A percentile compares a stretch with the other conserved stretches of the same genome.
phyloP scores from a whole-genome alignment of 768 basidiomycete genomes.

The Tylopilus vinaceipallidus region DNA sequence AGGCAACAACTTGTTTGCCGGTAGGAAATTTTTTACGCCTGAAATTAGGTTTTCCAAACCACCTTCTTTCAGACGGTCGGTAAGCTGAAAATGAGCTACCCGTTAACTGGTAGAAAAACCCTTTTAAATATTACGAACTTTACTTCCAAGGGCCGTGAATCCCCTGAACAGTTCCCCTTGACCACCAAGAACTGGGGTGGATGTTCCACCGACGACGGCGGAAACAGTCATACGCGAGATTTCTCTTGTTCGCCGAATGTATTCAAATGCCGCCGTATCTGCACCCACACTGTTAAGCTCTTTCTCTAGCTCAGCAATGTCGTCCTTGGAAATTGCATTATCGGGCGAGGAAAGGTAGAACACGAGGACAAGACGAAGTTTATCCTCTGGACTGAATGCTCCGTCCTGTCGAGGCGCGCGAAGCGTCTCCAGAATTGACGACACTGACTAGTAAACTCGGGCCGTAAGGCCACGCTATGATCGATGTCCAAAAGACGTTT shows the following conservation, averaged over 20 bases:
- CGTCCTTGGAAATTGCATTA: constrained; percentile 80
- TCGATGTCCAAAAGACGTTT: constrained; percentile 3
- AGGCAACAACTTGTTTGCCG: constrained; percentile 89
- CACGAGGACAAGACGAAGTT: constrained; percentile 90
- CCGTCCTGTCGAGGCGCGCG: constrained; percentile 67
- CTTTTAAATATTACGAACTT: constrained; percentile 47
- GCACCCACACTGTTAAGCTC: constrained; percentile 82
- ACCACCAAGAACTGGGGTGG: constrained; percentile 67
- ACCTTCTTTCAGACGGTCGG: constrained; percentile 89
- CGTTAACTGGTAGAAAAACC: not conserved
- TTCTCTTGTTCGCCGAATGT: constrained; percentile 88
- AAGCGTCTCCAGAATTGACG: constrained; percentile 83
- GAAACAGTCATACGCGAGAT: constrained; percentile 89
- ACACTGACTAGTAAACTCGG: constrained; percentile 54
- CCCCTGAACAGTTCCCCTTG: constrained; percentile 91
- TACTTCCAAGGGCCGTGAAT: constrained; percentile 88
- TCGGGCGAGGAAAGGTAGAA: constrained; percentile 91
- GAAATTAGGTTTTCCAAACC: constrained; percentile 97
- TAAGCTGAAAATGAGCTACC: constrained; percentile 55
- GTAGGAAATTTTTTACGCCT: constrained; percentile 96
- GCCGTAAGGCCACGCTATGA: not conserved
- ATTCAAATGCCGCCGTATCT: constrained; percentile 82
- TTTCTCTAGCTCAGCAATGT: constrained; percentile 82
- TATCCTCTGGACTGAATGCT: constrained; percentile 72
- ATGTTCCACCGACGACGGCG: constrained; percentile 52